Evolutionary conservation across 768 basidiomycete genomes (phyloP), one percentile per base, ranked within the genome.

Genomic region (Epithele typhae): DNA sequence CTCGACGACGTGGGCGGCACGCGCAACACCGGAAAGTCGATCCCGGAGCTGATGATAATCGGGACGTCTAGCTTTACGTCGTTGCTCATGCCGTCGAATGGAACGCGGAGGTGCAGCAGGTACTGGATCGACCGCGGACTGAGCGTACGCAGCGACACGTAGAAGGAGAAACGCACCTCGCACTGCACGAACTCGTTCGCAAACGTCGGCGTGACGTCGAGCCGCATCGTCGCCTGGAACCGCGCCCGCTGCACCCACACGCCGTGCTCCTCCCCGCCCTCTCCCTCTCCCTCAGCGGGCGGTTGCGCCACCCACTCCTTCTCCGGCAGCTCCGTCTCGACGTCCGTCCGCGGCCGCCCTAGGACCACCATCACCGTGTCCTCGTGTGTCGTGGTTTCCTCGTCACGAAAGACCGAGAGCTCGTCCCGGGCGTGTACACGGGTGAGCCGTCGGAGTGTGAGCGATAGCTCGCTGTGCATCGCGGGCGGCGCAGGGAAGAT

Each of bases 401-500:
- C 27, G 8, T 7, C 27, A 7, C 8, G 8, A 14, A 7, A 7
- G 8, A 7, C 27, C 27, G 8, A 7, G 8, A 30, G 27, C 27
- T 7, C 8, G 8, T 14, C 8, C 9, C 23, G 23, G 7, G 50
- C 43, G 3, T 25, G 39, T 4, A 52, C 30, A 17, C 42, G 34
- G 5, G 48, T 34, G 18, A 34, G 25, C 12, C 50, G 46, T 17
- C 15, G 10, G n/a, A 55, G 46, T 17, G 36, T 43, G 24, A 55
- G 38, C 18, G 42, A 21, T 21, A 55, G 27, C 35, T 30, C 32
- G 3, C 22, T 22, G 21, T 42, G 39, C 18, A 19, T 23, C 1
- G 8, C 18, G 3, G 52, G 55, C 15, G 25, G 43, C 3, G 48
- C 33, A 10, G 48, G 48, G 33, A 49, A 52, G 7, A 43, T 30